Percentiles rank a stretch among this genome's conserved stretches.
Conservation (phyloP, 257 asterid species). For the Marsdenia floribunda region DNA sequence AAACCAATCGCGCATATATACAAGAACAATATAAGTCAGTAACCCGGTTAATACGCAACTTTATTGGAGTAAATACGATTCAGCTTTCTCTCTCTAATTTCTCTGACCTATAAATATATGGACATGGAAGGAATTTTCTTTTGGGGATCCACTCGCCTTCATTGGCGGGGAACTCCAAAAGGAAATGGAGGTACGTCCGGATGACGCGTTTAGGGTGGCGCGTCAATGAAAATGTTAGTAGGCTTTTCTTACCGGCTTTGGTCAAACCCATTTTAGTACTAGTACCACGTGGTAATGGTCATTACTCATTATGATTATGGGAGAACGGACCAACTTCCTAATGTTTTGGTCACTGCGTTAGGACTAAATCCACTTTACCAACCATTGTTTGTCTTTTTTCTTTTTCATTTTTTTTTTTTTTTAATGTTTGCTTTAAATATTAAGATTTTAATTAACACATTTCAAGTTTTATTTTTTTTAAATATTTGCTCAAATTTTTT, state of each 20-base stretch:
- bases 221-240: not conserved
- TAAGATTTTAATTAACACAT: no score
- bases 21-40: no score
- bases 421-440: no score
- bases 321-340: no score
- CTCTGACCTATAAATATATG: not conserved
- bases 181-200: not conserved
- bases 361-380: no score
- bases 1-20: not conserved
- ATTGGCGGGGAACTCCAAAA: constrained; percentile 18
- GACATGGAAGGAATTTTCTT: not conserved
- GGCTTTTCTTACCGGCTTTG: not conserved
- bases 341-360: no score
- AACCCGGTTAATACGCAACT: constrained; percentile 18
- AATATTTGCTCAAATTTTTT: no score
- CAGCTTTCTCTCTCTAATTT: not conserved
- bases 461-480: no score
- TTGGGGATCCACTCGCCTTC: constrained; percentile 20
- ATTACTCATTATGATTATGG: no score
- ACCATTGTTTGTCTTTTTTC: no score
- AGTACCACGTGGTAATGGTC: no score
- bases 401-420: no score
- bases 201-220: not conserved
- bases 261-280: not conserved
- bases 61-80: not conserved